Conservation (phyloP, 2,329 filamentous ascomycete genomes). For the Aspergillus transmontanensis region DNA sequence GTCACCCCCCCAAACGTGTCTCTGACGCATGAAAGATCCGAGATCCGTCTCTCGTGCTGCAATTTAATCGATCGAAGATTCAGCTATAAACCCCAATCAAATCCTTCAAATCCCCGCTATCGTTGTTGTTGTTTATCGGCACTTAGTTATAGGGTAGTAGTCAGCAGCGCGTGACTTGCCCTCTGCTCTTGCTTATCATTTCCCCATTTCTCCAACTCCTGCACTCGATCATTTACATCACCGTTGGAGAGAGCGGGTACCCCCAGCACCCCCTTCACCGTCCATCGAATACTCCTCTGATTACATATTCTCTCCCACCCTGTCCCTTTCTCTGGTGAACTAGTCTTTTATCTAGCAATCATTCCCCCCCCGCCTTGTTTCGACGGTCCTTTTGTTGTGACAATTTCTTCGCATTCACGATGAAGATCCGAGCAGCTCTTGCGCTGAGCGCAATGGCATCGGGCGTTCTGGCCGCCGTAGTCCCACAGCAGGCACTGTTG, state of each 20-base stretch:
- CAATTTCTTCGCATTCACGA: constrained; percentile 18
- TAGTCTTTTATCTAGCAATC: not conserved
- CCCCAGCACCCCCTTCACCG: not conserved
- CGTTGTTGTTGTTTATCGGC: not conserved
- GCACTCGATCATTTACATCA: not conserved
- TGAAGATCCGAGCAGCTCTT: constrained; percentile 40
- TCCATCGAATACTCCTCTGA: not conserved
- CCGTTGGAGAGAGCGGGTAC: not conserved
- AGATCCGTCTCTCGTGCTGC: not conserved
- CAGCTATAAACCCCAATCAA: not conserved
- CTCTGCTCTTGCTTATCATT: not conserved
- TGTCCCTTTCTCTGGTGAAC: not conserved
- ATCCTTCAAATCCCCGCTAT: not conserved
- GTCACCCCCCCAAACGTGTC: not conserved
- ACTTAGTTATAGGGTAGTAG: not conserved
- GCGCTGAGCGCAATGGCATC: constrained; percentile 38
- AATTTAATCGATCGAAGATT: too few species aligned
- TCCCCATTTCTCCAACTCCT: not conserved
- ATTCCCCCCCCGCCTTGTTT: not conserved
- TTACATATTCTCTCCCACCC: not conserved
- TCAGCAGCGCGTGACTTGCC: not conserved
- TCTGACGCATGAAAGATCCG: not conserved
- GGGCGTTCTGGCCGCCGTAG: constrained; percentile 33
- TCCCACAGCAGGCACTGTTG: constrained; percentile 36
- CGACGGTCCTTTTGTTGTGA: not conserved